phyloP scores from a whole-genome alignment of 2,329 filamentous ascomycete species.

The Colletotrichum orbiculare region DNA sequence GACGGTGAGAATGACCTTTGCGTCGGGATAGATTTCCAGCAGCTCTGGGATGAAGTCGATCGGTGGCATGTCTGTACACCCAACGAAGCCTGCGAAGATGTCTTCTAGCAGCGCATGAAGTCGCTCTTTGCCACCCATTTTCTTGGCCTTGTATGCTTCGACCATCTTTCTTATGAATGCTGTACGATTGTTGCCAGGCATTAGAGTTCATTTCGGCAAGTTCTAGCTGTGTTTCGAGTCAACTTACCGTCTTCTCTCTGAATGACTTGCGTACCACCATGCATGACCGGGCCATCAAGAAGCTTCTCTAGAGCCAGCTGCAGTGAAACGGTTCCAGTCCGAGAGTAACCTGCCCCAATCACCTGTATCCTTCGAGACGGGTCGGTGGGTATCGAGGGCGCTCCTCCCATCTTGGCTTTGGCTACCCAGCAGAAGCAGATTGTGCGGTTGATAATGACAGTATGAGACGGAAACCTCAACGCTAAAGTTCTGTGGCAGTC shows the following conservation, averaged over 20 bases:
- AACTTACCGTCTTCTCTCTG: constrained; percentile 48
- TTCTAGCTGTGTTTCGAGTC: too few species aligned
- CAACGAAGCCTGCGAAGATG: constrained; percentile 55
- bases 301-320: constrained; percentile 58
- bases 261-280: constrained; percentile 56
- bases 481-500: too few species aligned
- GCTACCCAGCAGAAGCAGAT: neutral
- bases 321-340: constrained; percentile 63
- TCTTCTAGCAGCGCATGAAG: constrained; percentile 48
- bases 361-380: constrained; percentile 49
- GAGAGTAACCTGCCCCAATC: constrained; percentile 55
- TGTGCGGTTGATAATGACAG: neutral
- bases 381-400: constrained; percentile 47
- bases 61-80: constrained; percentile 57
- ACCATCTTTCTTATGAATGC: neutral
- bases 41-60: constrained; percentile 56
- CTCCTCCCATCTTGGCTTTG: constrained; percentile 41
- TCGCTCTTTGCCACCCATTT: constrained; percentile 38
- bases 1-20: constrained; percentile 56
- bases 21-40: constrained; percentile 59
- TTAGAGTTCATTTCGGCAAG: neutral
- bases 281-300: constrained; percentile 59
- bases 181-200: neutral
- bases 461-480: too few species aligned
- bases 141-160: constrained; percentile 14